Evolutionary conservation across 352 stramenopile genomes (phyloP), one percentile per base, ranked within the genome.

Genomic region (Phytopythium litorale): DNA sequence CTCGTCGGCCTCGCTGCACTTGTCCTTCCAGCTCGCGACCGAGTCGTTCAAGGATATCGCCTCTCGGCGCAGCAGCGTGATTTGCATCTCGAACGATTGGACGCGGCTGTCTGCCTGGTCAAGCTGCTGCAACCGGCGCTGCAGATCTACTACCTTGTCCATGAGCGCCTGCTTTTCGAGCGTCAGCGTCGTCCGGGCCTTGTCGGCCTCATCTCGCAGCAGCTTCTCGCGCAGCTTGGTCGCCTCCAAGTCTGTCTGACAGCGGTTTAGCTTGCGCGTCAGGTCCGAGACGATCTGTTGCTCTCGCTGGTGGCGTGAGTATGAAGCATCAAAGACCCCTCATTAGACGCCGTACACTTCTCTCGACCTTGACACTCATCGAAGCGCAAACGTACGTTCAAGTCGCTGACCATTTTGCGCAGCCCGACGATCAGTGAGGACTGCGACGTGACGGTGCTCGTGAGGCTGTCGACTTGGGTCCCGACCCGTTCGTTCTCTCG

Each of bases 401-500:
- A 58, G 23, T 76, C 75, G 38, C 84, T 70, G 21, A 89, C 56
- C 8, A 65, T 89, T 1, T 77, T 82, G 3, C 79, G 69, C 33
- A 91, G 63, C 21, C 80, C 79, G 35, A 88, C 66, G 54, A 89
- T 76, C 12, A 91, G 53, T 0, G 79, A 66, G 7, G 78, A 82
- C 60, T 91, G 82, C 1, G 82, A 88, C 0, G 61, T 56, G 16
- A 89, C 75, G 0, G 78, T 88, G 54, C 61, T 81, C 38, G 72
- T 84, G 7, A 87, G 63, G 4, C 30, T 66, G n/a, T 87, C 68
- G 9, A 73, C 66, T 51, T 84, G 62, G 0, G 66, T 65, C 4
- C 59, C 65, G 28, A 88, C 64, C 6, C 66, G 72, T 6, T 65
- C 53, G 28, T 87, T 88, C 48, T 88, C 75, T 23, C 75, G 60